Conservation (phyloP, 345 rosid genomes). For the Orychophragmus violaceus region DNA sequence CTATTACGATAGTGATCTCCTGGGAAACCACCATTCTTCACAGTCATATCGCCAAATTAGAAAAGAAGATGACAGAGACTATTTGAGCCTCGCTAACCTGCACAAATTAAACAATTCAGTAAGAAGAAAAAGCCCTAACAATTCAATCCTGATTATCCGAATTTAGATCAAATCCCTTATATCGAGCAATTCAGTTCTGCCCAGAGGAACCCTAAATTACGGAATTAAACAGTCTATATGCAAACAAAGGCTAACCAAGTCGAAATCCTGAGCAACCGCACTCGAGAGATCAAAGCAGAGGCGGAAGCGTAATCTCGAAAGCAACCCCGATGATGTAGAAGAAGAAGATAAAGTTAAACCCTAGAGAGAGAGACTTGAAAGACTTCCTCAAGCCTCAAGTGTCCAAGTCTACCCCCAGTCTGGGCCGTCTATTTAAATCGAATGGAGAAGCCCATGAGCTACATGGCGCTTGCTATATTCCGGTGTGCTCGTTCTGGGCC, state of each 20-base stretch:
- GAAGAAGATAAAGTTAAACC: constrained; percentile 3
- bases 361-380: constrained; percentile 16
- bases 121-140: neutral
- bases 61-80: neutral
- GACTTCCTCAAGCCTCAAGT: too few species aligned
- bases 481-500: too few species aligned
- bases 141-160: neutral
- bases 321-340: neutral
- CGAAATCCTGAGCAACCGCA: neutral
- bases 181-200: neutral
- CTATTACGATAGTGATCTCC: constrained; percentile 6
- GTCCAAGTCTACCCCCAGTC: neutral
- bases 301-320: neutral
- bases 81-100: neutral
- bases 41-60: constrained; percentile 14
- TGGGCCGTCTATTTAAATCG: neutral
- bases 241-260: neutral
- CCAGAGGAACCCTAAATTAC: too few species aligned
- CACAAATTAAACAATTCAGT: neutral
- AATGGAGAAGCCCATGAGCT: neutral
- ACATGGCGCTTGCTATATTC: neutral
- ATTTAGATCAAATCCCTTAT: too few species aligned
- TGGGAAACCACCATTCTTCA: constrained; percentile 18
- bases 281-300: neutral
- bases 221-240: neutral